These are phyloP conservation scores for Entomortierella beljakovae DNA, from an alignment of 192 early-diverging fungal species.

Conservation along the genomic window DNA sequence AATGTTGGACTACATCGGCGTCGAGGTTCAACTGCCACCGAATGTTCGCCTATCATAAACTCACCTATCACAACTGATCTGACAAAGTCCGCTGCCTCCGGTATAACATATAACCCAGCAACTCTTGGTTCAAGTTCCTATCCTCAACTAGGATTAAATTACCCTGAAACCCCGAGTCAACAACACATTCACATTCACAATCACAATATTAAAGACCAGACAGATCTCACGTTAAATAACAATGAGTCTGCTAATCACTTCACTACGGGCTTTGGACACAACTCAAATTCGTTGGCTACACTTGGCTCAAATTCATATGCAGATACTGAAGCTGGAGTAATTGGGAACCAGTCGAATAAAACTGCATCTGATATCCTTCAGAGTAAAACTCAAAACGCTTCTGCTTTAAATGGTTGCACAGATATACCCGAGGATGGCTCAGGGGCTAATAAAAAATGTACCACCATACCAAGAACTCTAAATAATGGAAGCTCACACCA, in stretches of 20 bases:
- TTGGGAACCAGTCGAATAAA: constrained; percentile 15
- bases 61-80: background rate
- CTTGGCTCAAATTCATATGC: constrained; percentile 6
- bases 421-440: no score
- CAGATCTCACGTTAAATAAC: no score
- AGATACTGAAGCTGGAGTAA: constrained; percentile 12
- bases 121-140: no score
- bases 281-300: constrained; percentile 13
- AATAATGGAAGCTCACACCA: background rate
- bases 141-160: background rate
- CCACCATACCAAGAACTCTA: background rate
- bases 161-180: background rate
- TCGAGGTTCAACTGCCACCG: background rate
- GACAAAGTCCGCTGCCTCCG: no score
- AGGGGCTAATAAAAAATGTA: no score
- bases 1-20: background rate
- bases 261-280: background rate
- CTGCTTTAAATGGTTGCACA: no score
- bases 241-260: background rate
- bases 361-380: background rate
- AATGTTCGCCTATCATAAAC: background rate
- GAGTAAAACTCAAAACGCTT: background rate
- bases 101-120: no score
- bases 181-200: no score
- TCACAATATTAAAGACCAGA: no score